These are phyloP conservation scores for Aureococcus anophagefferens DNA, from an alignment of 108 stramenopile species.

Conservation along the genomic window DNA sequence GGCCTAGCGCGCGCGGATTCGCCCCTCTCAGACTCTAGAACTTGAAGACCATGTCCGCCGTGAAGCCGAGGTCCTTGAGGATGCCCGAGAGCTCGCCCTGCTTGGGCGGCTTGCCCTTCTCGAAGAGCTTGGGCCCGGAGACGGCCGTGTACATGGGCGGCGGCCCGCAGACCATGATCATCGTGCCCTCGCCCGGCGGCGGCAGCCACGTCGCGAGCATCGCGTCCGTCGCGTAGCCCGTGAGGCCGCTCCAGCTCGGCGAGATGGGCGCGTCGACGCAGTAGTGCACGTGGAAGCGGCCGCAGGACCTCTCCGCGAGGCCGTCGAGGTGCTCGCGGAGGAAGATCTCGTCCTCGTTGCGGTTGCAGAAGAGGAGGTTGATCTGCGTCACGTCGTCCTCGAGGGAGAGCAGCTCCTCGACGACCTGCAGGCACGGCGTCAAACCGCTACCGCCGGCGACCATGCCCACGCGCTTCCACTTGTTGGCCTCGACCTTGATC, in stretches of 20 bases:
- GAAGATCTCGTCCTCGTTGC: slow-evolving; percentile 80
- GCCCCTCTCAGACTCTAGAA: too few relatives aligned
- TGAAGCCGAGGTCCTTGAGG: too few relatives aligned
- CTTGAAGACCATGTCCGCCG: too few relatives aligned
- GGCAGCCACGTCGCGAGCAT: too few relatives aligned
- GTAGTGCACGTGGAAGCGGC: slow-evolving; percentile 86
- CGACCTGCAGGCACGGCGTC: slow-evolving; percentile 85
- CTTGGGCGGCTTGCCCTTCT: too few relatives aligned
- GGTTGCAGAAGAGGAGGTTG: slow-evolving; percentile 78
- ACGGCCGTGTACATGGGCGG: too few relatives aligned
- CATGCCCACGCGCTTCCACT: slow-evolving; percentile 73
- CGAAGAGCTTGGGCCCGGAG: too few relatives aligned
- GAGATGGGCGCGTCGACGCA: neutral
- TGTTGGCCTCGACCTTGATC: slow-evolving; percentile 55
- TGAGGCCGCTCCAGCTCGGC: neutral
- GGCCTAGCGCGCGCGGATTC: too few relatives aligned
- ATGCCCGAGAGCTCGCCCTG: too few relatives aligned
- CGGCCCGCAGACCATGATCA: too few relatives aligned
- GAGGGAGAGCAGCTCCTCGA: slow-evolving; percentile 70
- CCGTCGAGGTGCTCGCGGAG: slow-evolving; percentile 79
- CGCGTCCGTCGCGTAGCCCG: too few relatives aligned
- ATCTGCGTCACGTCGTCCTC: slow-evolving; percentile 70
- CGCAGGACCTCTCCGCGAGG: slow-evolving; percentile 62
- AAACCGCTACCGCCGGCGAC: slow-evolving; percentile 95
- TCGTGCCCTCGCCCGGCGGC: too few relatives aligned